Evolutionary conservation across 768 basidiomycete genomes (phyloP).

Genomic region (Boletus patriciae): DNA sequence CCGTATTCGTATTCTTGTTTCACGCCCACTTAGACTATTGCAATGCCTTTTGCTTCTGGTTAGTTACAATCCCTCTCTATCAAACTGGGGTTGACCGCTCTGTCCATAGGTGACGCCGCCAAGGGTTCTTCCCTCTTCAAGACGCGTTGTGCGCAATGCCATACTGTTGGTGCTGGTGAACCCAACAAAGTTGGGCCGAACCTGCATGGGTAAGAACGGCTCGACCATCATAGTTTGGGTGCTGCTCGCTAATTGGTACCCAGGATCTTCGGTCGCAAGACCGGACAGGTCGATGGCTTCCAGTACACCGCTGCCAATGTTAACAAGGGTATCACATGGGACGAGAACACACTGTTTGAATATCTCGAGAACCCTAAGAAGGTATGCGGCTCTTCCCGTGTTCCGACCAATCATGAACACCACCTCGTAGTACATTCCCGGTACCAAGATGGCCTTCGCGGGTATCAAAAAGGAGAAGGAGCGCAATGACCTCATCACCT

Average conservation of each 20-base stretch:
- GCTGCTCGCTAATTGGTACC: not conserved
- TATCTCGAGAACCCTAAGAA: slow-evolving; percentile 98
- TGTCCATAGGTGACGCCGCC: slow-evolving; percentile 64
- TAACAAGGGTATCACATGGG: slow-evolving; percentile 90
- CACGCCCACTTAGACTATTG: slow-evolving; percentile 5
- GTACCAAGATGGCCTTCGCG: slow-evolving; percentile 98
- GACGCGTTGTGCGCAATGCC: slow-evolving; percentile 93
- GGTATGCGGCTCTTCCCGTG: slow-evolving; percentile 41
- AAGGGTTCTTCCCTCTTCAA: slow-evolving; percentile 98
- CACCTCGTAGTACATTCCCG: slow-evolving; percentile 75
- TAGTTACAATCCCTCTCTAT: slow-evolving; percentile 11
- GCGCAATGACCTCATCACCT: slow-evolving; percentile 89
- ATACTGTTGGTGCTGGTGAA: slow-evolving; percentile 77
- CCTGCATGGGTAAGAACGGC: slow-evolving; percentile 74
- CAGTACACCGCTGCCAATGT: slow-evolving; percentile 94
- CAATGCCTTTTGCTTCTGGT: slow-evolving; percentile 49
- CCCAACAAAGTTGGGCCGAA: slow-evolving; percentile 93
- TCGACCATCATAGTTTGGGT: not conserved
- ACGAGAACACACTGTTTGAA: slow-evolving; percentile 87
- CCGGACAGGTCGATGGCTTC: slow-evolving; percentile 83
- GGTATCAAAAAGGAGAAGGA: slow-evolving; percentile 99
- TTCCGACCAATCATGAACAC: not conserved
- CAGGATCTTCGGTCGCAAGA: slow-evolving; percentile 81
- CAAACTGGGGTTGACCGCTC: slow-evolving; percentile 2
- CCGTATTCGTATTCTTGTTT: slow-evolving; percentile 4